Percentiles rank a stretch among this genome's conserved stretches.
phyloP scores from a whole-genome alignment of 2,329 filamentous ascomycete species.

The Fusarium haematococcum region DNA sequence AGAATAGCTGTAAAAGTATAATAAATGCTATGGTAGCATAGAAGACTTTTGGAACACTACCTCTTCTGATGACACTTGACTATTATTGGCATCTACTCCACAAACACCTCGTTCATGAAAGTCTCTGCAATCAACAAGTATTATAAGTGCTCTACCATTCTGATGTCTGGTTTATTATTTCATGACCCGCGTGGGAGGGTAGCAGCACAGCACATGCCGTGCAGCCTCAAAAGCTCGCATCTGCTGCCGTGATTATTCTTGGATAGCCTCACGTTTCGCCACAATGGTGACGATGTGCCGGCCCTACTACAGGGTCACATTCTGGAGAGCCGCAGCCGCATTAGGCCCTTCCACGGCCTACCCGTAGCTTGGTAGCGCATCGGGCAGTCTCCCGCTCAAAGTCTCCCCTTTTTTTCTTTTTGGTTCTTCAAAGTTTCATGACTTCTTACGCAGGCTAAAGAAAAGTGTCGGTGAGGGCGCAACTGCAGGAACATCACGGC shows the following conservation, averaged over 20 bases:
- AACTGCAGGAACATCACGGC: slow-evolving; percentile 44
- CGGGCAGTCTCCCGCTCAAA: slow-evolving; percentile 6
- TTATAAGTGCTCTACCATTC: background rate
- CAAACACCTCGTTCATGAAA: background rate
- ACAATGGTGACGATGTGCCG: slow-evolving; percentile 17
- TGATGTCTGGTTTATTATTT: background rate
- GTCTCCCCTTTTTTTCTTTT: slow-evolving; percentile 11
- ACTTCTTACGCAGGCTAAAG: background rate
- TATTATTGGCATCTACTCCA: background rate
- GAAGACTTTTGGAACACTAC: background rate
- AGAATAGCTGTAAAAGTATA: background rate
- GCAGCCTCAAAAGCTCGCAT: background rate
- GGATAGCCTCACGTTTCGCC: slow-evolving; percentile 15
- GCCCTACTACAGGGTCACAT: slow-evolving; percentile 12
- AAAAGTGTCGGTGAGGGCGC: slow-evolving; percentile 43
- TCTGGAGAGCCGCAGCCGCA: slow-evolving; percentile 7
- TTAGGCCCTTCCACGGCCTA: slow-evolving; percentile 1
- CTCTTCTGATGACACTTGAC: background rate
- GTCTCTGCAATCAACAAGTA: background rate
- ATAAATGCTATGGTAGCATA: background rate
- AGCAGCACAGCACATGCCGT: slow-evolving; percentile 5
- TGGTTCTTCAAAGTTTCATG: slow-evolving; percentile 7
- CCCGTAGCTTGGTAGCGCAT: background rate
- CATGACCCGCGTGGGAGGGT: slow-evolving; percentile 18
- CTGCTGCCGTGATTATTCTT: slow-evolving; percentile 3